Evolutionary conservation across 768 basidiomycete species (phyloP), one percentile per base, ranked within the genome.

Genomic region (Lyophyllum atratum): DNA sequence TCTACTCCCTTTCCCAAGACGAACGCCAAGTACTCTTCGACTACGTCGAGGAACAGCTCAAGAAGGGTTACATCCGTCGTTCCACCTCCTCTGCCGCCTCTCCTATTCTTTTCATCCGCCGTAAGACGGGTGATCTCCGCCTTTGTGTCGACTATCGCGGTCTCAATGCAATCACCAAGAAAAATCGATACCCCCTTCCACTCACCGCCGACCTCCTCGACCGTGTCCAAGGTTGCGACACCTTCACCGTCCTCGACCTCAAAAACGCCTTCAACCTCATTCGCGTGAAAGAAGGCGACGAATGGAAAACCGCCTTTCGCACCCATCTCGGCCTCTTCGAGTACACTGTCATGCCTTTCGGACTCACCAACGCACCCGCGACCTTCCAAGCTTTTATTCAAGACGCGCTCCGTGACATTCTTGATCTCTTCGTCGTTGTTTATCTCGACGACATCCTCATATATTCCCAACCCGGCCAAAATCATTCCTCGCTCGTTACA

Each of bases 221-320:
- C 28, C 61, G 52, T n/a, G n/a, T n/a, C n/a, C n/a, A n/a, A n/a
- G n/a, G n/a, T n/a, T n/a, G n/a, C n/a, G n/a, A n/a, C n/a, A n/a
- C n/a, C n/a, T n/a, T n/a, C n/a, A n/a, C n/a, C n/a, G n/a, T n/a
- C n/a, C n/a, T n/a, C n/a, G n/a, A n/a, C n/a, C n/a, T n/a, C n/a
- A n/a, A n/a, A n/a, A n/a, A n/a, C n/a, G n/a, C n/a, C n/a, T n/a
- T n/a, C n/a, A n/a, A n/a, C n/a, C n/a, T n/a, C n/a, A n/a, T n/a
- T n/a, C n/a, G n/a, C n/a, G n/a, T n/a, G n/a, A 40, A 60, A 4
- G 66, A 70, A 15, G 76, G 76, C 0, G 70, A 79, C 51, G 69
- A 78, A 62, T 74, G 70, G 73, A 80, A 79, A 58, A 78, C 77
- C 5, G 75, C 74, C 0, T 80, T 81, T 63, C 49, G 63, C 8